These are phyloP conservation scores for Torulaspora pretoriensis DNA, from an alignment of 1,139 yeast species.

Conservation along the genomic window DNA sequence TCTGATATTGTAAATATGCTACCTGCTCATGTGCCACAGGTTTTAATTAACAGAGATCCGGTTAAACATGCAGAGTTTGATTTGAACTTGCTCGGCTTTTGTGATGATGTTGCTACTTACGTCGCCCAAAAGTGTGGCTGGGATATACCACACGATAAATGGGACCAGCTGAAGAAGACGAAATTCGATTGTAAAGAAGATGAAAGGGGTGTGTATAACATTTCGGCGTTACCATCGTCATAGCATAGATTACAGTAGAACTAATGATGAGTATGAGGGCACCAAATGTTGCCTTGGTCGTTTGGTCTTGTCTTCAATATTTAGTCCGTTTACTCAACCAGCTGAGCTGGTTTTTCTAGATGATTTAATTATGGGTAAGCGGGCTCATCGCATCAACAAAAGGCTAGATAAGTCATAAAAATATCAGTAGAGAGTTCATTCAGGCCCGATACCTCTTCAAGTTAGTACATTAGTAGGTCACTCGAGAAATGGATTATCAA, in stretches of 20 bases:
- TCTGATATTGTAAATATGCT: slow-evolving; percentile 80
- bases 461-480: neutral
- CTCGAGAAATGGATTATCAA: slow-evolving; percentile 40
- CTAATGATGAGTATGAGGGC: neutral
- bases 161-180: slow-evolving; percentile 28
- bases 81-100: slow-evolving; percentile 71
- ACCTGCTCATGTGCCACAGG: slow-evolving; percentile 71
- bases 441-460: neutral
- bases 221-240: slow-evolving; percentile 7
- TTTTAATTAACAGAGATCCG: slow-evolving; percentile 75
- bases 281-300: neutral
- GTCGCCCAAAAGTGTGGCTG: slow-evolving; percentile 60
- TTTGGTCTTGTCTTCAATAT: no score
- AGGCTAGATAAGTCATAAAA: neutral
- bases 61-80: slow-evolving; percentile 81
- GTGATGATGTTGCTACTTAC: slow-evolving; percentile 80
- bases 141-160: slow-evolving; percentile 57
- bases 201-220: slow-evolving; percentile 31
- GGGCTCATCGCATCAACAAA: neutral
- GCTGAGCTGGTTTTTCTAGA: no score
- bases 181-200: slow-evolving; percentile 26
- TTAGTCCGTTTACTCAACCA: neutral
- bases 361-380: neutral
- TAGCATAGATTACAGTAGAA: slow-evolving; percentile 4
- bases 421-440: neutral